A percentile compares a stretch with the other conserved stretches of the same genome.
Conservation (phyloP, 129 eudicot genomes). For the Tagetes patula region DNA sequence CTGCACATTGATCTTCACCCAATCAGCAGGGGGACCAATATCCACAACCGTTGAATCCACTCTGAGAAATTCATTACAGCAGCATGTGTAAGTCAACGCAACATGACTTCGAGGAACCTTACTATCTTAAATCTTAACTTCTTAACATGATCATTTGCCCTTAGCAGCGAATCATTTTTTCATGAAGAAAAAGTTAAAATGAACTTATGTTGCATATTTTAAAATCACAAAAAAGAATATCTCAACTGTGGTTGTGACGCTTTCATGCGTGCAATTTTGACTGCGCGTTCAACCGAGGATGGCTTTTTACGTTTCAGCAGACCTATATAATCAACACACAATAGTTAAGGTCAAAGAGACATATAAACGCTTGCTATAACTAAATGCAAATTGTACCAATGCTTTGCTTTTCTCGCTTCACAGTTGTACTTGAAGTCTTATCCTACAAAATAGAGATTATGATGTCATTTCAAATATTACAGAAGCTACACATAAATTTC, state of each 20-base stretch:
- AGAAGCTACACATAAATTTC: conserved; percentile 3
- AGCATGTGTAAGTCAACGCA: conserved; percentile 11
- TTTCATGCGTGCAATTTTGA: conserved; percentile 57
- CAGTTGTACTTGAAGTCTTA: conserved; percentile 43
- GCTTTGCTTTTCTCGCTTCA: conserved; percentile 80
- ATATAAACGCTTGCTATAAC: conserved; percentile 11
- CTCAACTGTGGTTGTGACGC: conserved; percentile 71
- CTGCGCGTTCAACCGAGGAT: conserved; percentile 61
- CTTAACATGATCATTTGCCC: background rate
- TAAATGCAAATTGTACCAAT: conserved; percentile 53
- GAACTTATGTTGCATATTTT: conserved; percentile 4
- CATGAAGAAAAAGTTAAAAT: background rate
- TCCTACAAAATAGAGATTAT: conserved; percentile 49
- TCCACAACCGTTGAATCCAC: conserved; percentile 65
- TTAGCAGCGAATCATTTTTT: conserved; percentile 7
- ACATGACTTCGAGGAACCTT: background rate
- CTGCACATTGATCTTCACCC: conserved; percentile 92
- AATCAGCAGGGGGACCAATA: conserved; percentile 89
- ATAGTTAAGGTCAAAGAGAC: conserved; percentile 12
- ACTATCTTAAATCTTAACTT: background rate
- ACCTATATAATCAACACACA: conserved; percentile 42
- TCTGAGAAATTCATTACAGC: conserved; percentile 39
- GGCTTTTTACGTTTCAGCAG: conserved; percentile 72
- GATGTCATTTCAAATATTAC: conserved; percentile 4
- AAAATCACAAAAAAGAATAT: conserved; percentile 26